Conservation (phyloP, 2,329 filamentous ascomycete species). For the Sclerotinia borealis region DNA sequence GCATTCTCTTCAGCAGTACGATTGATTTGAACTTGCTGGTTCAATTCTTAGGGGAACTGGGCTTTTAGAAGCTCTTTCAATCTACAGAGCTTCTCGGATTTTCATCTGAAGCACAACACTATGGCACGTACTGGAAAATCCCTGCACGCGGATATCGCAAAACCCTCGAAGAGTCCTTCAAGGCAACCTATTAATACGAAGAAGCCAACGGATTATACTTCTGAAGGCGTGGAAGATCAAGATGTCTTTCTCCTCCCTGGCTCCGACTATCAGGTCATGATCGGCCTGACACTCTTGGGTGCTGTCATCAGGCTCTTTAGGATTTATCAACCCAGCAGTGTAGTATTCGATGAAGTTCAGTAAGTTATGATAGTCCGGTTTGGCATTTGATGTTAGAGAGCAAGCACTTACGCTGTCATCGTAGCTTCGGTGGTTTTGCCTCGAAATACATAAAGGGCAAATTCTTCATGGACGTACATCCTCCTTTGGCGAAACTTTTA, state of each 20-base stretch:
- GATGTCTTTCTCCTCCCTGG: constrained; percentile 83
- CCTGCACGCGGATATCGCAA: constrained; percentile 15
- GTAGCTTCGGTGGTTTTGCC: constrained; percentile 92
- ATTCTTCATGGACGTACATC: constrained; percentile 99
- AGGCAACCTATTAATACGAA: constrained; percentile 16
- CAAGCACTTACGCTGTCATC: constrained; percentile 18
- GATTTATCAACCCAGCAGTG: constrained; percentile 92
- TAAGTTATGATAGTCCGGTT: constrained; percentile 46
- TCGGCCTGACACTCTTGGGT: constrained; percentile 67
- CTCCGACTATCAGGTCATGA: constrained; percentile 75
- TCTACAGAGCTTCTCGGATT: constrained; percentile 17
- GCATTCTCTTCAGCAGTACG: constrained; percentile 23
- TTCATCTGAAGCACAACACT: constrained; percentile 16
- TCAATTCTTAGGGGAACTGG: constrained; percentile 17
- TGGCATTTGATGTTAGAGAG: not conserved
- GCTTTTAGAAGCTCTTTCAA: constrained; percentile 19
- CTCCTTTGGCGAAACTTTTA: constrained; percentile 90
- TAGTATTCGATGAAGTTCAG: constrained; percentile 99
- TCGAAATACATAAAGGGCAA: constrained; percentile 98
- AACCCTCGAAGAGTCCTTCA: constrained; percentile 16
- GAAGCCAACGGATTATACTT: constrained; percentile 55
- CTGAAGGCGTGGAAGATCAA: constrained; percentile 77
- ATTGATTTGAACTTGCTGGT: constrained; percentile 16
- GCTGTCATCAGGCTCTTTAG: constrained; percentile 81
- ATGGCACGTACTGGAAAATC: constrained; percentile 28